Evolutionary conservation across 2,329 filamentous ascomycete genomes (phyloP).

Genomic region (Karstenula rhodostoma): DNA sequence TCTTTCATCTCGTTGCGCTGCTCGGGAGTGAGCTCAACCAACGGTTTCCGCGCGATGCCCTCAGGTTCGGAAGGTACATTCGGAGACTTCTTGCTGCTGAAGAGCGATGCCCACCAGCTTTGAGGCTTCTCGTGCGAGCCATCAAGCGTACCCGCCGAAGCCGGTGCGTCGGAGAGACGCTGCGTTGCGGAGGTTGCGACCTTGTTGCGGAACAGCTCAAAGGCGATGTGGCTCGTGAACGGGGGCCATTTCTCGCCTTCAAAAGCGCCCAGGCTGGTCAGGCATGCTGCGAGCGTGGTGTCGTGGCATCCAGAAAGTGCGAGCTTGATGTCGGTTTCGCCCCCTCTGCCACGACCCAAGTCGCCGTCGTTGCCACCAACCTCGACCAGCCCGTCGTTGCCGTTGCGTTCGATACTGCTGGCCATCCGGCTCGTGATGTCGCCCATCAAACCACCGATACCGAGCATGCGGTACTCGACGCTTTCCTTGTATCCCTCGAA

Average conservation of each 20-base stretch:
- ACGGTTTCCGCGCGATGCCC: conserved; percentile 68
- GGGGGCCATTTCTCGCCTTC: conserved; percentile 81
- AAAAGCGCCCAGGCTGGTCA: conserved; percentile 82
- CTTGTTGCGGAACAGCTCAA: conserved; percentile 81
- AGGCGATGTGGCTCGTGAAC: conserved; percentile 88
- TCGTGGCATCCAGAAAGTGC: conserved; percentile 89
- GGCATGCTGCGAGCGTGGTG: conserved; percentile 83
- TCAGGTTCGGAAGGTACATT: conserved; percentile 23
- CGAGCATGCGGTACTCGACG: conserved; percentile 84
- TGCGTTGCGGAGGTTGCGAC: conserved; percentile 18
- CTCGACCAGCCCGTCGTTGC: conserved; percentile 51
- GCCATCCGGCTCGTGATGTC: conserved; percentile 72
- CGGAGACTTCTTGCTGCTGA: conserved; percentile 34
- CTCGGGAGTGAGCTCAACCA: conserved; percentile 61
- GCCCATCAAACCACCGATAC: conserved; percentile 84
- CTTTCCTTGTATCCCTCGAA: conserved; percentile 86
- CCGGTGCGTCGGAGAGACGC: conserved; percentile 1
- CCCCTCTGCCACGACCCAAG: conserved; percentile 54
- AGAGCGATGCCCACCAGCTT: conserved; percentile 49
- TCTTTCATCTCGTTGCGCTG: conserved; percentile 71
- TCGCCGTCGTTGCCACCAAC: conserved; percentile 45
- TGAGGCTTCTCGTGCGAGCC: conserved; percentile 24
- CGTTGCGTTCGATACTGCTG: conserved; percentile 45
- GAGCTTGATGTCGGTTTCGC: conserved; percentile 70
- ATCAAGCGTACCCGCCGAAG: conserved; percentile 11